Conservation (phyloP, 169 alveolate species). For the Plasmodium ovale region DNA sequence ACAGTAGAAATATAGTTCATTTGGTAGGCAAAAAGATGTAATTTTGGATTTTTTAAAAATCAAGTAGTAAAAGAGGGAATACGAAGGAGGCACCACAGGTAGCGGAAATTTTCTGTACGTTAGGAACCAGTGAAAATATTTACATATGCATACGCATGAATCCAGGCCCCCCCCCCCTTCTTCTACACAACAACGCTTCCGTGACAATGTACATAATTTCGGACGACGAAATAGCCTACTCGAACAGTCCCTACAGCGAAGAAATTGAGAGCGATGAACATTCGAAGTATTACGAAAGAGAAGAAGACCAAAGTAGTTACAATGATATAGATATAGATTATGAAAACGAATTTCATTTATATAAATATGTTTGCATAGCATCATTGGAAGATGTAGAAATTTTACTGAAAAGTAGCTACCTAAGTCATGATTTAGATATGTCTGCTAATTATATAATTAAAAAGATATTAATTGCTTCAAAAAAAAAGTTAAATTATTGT, state of each 20-base stretch:
- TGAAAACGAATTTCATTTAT: constrained; percentile 12
- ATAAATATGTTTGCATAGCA: constrained; percentile 68
- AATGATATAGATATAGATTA: neutral
- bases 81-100: too few species aligned
- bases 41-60: too few species aligned
- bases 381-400: constrained; percentile 59
- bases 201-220: constrained; percentile 58
- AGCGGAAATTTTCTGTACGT: too few species aligned
- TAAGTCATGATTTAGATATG: constrained; percentile 22
- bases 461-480: constrained; percentile 47
- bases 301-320: neutral
- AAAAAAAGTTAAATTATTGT: constrained; percentile 52
- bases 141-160: constrained; percentile 6
- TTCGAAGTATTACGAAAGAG: constrained; percentile 12
- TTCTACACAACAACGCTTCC: neutral
- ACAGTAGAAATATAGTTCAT: too few species aligned
- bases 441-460: constrained; percentile 49
- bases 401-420: constrained; percentile 32
- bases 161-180: neutral
- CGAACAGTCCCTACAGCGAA: constrained; percentile 56
- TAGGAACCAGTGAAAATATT: too few species aligned
- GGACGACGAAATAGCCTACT: constrained; percentile 41
- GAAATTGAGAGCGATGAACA: constrained; percentile 31
- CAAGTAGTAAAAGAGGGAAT: too few species aligned
- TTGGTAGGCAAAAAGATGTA: too few species aligned